Conservation (phyloP, 352 stramenopile species). For the Phytophthora quininea region DNA sequence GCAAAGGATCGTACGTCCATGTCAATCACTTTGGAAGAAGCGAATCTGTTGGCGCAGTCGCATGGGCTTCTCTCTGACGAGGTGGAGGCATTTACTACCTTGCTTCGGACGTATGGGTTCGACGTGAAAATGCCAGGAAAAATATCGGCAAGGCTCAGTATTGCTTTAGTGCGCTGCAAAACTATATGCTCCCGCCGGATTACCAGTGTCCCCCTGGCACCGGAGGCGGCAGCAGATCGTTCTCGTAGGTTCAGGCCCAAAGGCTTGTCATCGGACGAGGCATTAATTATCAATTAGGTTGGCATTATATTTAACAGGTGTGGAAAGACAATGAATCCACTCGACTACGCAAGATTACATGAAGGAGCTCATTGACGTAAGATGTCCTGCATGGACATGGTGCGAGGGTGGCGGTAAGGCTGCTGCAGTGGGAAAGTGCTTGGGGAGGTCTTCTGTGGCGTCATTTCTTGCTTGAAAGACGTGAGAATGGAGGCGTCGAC, state of each 20-base stretch:
- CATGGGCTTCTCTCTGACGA: constrained; percentile 63
- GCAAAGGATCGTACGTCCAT: constrained; percentile 98
- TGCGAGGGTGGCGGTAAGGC: constrained; percentile 28
- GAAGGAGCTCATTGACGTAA: constrained; percentile 29
- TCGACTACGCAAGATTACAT: not conserved
- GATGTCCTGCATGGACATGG: constrained; percentile 84
- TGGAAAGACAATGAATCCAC: constrained; percentile 13
- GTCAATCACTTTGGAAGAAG: constrained; percentile 95
- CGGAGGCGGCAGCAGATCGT: constrained; percentile 63
- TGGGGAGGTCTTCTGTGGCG: constrained; percentile 9
- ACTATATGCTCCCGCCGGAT: constrained; percentile 80
- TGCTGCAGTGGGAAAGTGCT: constrained; percentile 14
- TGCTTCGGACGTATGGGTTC: constrained; percentile 81
- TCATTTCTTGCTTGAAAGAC: constrained; percentile 59
- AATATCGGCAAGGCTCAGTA: constrained; percentile 89
- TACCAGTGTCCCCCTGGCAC: constrained; percentile 86
- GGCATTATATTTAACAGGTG: no score
- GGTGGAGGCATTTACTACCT: constrained; percentile 59
- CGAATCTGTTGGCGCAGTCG: constrained; percentile 62
- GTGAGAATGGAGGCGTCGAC: constrained; percentile 75
- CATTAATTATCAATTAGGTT: constrained; percentile 9
- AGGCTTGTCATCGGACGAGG: not conserved
- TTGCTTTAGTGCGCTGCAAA: constrained; percentile 82
- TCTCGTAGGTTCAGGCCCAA: constrained; percentile 47
- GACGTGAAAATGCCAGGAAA: constrained; percentile 85